Evolutionary conservation across 169 alveolate species (phyloP).

Genomic region (Plasmodium blacklocki): DNA sequence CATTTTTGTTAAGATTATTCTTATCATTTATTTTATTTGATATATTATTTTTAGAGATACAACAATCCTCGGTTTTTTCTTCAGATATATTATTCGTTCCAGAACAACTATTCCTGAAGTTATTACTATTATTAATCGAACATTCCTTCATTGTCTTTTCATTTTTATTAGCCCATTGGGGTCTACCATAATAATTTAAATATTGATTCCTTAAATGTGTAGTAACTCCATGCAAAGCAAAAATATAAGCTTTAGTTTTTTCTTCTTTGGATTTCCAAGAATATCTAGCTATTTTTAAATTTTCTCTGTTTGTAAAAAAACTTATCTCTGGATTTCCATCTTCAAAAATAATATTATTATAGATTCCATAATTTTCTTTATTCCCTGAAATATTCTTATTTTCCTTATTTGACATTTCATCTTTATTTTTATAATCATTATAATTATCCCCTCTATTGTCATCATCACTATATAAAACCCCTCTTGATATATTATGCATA

Average conservation of each 20-base stretch:
- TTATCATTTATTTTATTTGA: neutral
- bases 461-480: too few species aligned
- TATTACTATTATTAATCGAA: neutral
- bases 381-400: neutral
- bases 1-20: neutral
- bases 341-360: slow-evolving; percentile 14
- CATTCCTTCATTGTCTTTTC: neutral
- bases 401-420: neutral
- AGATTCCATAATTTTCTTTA: slow-evolving; percentile 8
- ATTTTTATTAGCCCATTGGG: slow-evolving; percentile 29
- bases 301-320: slow-evolving; percentile 79
- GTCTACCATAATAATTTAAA: slow-evolving; percentile 75
- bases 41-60: neutral
- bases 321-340: slow-evolving; percentile 79
- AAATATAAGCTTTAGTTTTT: slow-evolving; percentile 79
- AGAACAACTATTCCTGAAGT: neutral
- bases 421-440: neutral
- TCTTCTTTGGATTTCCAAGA: slow-evolving; percentile 48
- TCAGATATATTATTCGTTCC: neutral
- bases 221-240: slow-evolving; percentile 82
- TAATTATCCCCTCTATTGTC: too few species aligned
- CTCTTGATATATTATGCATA: too few species aligned
- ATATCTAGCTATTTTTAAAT: slow-evolving; percentile 81
- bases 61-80: neutral
- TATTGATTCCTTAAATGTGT: slow-evolving; percentile 82